Evolutionary conservation across 371 early-diverging fungal species (phyloP), one percentile per base, ranked within the genome.

Genomic region (Mortierella sp.): DNA sequence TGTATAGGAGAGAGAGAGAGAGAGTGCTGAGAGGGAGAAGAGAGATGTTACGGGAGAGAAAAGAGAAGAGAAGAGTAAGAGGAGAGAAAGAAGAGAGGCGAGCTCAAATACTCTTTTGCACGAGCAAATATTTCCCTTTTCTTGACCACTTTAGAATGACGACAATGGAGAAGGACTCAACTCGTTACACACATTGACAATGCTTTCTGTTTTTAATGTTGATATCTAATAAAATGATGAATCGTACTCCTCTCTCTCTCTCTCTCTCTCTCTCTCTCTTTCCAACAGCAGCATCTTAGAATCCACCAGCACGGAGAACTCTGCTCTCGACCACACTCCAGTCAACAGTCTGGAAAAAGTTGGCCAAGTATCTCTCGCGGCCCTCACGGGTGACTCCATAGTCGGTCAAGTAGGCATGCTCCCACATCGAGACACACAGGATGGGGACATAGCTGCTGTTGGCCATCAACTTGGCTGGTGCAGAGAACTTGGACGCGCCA

Each of bases 351-450:
- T 93, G 61, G 90, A 92, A 93, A 88, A 93, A 93, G 76, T 84
- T 83, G 26, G 81, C 72, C 74, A 93, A 80, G 72, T 93, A 93
- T 34, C 78, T 59, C 59, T 88, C 81, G 61, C 82, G 83, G 53
- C 91, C 89, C 71, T 81, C 80, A 28, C 74, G 82, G 31, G 91
- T 89, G 37, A 91, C 72, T 0, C 89, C 92, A 76, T 91, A 92
- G 78, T 93, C 92, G 8, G 84, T 88, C 72, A 93, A 26, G 74
- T 88, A 93, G 2, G 93, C 90, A 76, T 93, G 92, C 84, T 91
- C 92, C 93, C 93, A 93, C 90, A 93, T 90, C 76, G 90, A 92
- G 40, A 93, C 73, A 4, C 88, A 87, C 59, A 93, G 87, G 28
- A 93, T 83, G 10, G 91, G 91, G 24, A 76, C 75, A 46, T 87